Base-by-base conservation (phyloP, 2,329 filamentous ascomycete genomes). In the Coleophoma cylindrospora region DNA sequence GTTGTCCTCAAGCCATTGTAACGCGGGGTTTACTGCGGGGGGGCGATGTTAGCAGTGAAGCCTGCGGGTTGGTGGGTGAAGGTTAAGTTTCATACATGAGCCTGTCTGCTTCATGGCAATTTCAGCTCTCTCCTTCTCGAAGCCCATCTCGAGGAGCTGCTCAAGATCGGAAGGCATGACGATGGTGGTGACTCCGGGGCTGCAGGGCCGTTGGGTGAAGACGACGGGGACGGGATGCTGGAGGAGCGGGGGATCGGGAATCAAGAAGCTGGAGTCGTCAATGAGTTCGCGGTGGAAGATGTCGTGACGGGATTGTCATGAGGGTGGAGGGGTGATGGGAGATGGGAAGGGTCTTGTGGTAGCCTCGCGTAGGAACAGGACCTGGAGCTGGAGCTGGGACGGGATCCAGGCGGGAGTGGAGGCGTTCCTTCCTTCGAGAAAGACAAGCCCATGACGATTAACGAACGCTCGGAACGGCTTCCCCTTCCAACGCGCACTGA, bases 1-100 rank as follows among this genome's bases (percentile, higher is more conserved):
- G 66, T 95, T 95, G 61, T 87, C 81, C 66, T 95, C 91, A 1
- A 99, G 80, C 94, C 94, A 99, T 72, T 96, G 89, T 51, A 99
- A 80, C 47, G 94, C 94, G 58, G 85, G 87, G 66, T 94, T 86
- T 43, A 96, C 89, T 92, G 32, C 46, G 45, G 10, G 3, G 50
- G 32, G n/a, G 37, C 56, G 38, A 61, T 58, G 8, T 49, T 34
- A 22, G 14, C 41, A 14, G 27, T 38, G 8, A 32, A 33, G 12
- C 34, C 10, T 3, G 27, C 3, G 27, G 4, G 9, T 21, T 40
- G 48, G 43, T 46, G 34, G 48, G 43, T 46, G 34, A 33, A 37
- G 48, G 44, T 19, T 45, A 19, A 40, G 15, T 34, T 22, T 74
- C 87, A 71, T 74, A 90, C 91, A 72, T 51, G 87, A 87, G 54